These are phyloP conservation scores for Heimioporus sp. DNA, from an alignment of 768 basidiomycete species.

Conservation along the genomic window DNA sequence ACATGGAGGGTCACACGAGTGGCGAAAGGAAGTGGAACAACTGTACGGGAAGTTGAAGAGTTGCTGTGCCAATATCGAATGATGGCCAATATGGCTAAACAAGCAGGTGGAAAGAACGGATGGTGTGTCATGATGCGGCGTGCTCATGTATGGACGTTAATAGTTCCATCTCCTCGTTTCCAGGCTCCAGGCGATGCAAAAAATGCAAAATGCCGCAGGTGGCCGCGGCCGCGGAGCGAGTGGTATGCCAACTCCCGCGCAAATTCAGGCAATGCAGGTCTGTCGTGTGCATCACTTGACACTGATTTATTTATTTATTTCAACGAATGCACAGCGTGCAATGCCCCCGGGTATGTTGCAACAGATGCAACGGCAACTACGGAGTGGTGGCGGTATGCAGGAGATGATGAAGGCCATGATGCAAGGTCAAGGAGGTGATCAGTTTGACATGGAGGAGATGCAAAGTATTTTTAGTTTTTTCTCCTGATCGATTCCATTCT, in stretches of 20 bases:
- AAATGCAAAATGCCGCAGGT: conserved; percentile 85
- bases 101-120: conserved; percentile 96
- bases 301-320: neutral
- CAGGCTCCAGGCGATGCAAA: conserved; percentile 86
- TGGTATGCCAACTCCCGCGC: conserved; percentile 89
- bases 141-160: conserved; percentile 4
- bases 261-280: conserved; percentile 93
- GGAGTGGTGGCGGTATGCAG: conserved; percentile 86
- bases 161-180: neutral
- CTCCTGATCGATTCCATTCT: conserved; percentile 5
- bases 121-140: conserved; percentile 49
- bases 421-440: conserved; percentile 89
- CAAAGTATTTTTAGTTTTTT: conserved; percentile 54
- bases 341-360: conserved; percentile 96
- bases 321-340: conserved; percentile 54
- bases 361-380: conserved; percentile 83
- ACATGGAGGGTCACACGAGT: conserved; percentile 91
- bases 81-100: conserved; percentile 99
- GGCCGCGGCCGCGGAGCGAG: conserved; percentile 84
- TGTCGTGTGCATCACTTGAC: conserved; percentile 20
- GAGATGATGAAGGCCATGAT: conserved; percentile 99
- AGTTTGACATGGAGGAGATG: conserved; percentile 93
- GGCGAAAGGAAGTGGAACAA: conserved; percentile 91
- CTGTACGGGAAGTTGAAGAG: conserved; percentile 97
- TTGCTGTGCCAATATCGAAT: conserved; percentile 93